Base-by-base conservation (phyloP, 2,329 filamentous ascomycete species). In the Pseudocercospora crystallina region DNA sequence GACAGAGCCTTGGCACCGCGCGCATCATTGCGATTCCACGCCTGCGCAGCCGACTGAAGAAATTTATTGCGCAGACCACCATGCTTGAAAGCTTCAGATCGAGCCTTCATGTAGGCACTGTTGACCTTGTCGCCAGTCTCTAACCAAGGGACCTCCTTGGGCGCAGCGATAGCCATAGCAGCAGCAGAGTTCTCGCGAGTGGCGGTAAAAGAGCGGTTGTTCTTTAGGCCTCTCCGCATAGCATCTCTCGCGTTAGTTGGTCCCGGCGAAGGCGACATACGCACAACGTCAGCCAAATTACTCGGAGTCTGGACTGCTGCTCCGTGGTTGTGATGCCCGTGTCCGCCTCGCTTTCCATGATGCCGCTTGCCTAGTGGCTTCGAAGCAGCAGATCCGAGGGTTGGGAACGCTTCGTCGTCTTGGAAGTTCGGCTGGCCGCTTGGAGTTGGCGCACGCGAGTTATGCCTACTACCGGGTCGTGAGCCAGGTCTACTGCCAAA, bases 1-100 rank as follows among this genome's bases (percentile, higher is more conserved):
- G 90, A 96, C 43, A 97, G 81, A 30, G 92, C 92, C 75, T 97
- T 97, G 54, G 94, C 94, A 13, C 94, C 92, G 56, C 94, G 86
- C 35, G 94, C 92, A 69, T 99, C 94, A 65, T 96, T 97, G 51
- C 94, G 87, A 69, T 97, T 96, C 92, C 94, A 99, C 15, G 94
- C 94, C 79, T 97, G 92, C 8, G 92, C 92, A 60, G 94, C 94
- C 70, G 91, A 96, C 71, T 96, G 92, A 47, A 99, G 73, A 64
- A 97, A 99, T 69, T 97, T 97, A 71, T 97, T 99, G 57, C 94
- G 83, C 68, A 96, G 82, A 61, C 91, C 94, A 60, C 94, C 94
- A 69, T 99, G 94, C 73, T 95, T 95, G 69, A 99, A 96, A 51
- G 94, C 94, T 72, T 97, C 92, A 65, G 91, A 88, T 46, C 94